These are phyloP conservation scores for Nicotiana knightiana DNA, from an alignment of 257 asterid species.

Conservation along the genomic window DNA sequence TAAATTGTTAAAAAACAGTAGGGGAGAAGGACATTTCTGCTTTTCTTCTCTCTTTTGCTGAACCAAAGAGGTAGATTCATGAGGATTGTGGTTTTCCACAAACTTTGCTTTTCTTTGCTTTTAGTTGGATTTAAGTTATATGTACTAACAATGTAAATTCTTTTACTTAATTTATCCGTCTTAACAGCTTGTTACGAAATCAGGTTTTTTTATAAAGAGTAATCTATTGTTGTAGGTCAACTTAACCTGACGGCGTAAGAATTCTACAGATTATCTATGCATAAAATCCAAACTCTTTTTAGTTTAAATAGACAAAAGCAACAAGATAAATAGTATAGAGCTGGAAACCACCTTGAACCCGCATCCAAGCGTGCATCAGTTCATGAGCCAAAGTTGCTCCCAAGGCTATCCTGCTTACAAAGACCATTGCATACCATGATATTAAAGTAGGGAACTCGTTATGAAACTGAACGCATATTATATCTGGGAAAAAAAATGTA, in stretches of 20 bases:
- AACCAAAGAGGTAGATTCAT: neutral
- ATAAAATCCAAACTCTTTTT: neutral
- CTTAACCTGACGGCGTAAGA: neutral
- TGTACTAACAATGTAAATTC: neutral
- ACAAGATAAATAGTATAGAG: neutral
- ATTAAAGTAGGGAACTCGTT: neutral
- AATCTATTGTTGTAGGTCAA: neutral
- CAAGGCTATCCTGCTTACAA: neutral
- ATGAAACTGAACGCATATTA: neutral
- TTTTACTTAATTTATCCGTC: neutral
- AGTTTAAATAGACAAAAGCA: neutral
- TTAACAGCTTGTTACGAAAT: neutral
- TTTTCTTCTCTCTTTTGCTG: neutral
- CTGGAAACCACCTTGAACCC: neutral
- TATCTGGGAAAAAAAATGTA: neutral
- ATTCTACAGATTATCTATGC: neutral
- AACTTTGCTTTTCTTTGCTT: neutral
- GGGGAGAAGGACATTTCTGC: neutral
- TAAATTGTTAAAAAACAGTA: neutral
- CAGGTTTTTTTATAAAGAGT: neutral
- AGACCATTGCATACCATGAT: neutral
- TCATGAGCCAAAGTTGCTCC: slow-evolving; percentile 12
- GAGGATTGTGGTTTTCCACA: neutral
- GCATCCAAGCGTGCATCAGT: slow-evolving; percentile 12
- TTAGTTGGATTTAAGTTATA: neutral